Conservation (phyloP, 108 stramenopile species). For the Nitzschia inconspicua region DNA sequence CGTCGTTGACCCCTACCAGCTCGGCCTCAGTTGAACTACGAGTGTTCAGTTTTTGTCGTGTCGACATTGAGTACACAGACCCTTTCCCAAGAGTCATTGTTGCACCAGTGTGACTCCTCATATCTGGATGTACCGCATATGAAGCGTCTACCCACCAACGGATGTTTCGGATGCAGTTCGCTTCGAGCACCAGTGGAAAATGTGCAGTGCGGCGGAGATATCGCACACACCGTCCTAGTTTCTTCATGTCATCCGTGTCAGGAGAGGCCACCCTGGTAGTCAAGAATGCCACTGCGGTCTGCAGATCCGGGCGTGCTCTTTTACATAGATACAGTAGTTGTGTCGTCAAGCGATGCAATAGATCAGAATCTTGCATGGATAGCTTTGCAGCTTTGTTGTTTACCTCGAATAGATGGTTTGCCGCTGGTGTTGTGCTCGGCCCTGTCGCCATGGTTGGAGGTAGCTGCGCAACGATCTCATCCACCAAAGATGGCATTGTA, state of each 20-base stretch:
- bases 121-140: slow-evolving; percentile 28
- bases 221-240: slow-evolving; percentile 31
- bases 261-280: slow-evolving; percentile 38
- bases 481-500: slow-evolving; percentile 16
- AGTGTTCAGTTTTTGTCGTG: slow-evolving; percentile 41
- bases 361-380: not conserved
- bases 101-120: slow-evolving; percentile 37
- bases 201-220: slow-evolving; percentile 32
- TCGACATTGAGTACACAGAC: slow-evolving; percentile 1
- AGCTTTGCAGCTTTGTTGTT: slow-evolving; percentile 11
- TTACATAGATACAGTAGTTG: slow-evolving; percentile 31
- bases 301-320: slow-evolving; percentile 38
- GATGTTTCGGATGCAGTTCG: slow-evolving; percentile 1
- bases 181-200: slow-evolving; percentile 17
- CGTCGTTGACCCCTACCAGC: slow-evolving; percentile 29
- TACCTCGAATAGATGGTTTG: slow-evolving; percentile 30
- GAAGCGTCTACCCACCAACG: slow-evolving; percentile 29
- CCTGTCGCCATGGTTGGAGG: not conserved
- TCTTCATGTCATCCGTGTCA: slow-evolving; percentile 45
- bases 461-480: slow-evolving; percentile 4
- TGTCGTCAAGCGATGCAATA: slow-evolving; percentile 9
- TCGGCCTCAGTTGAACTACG: slow-evolving; percentile 44
- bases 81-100: slow-evolving; percentile 31
- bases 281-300: slow-evolving; percentile 41
- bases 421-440: slow-evolving; percentile 26